phyloP scores from a whole-genome alignment of 176 grass and related monocot genomes.

The Musa acuminata region DNA sequence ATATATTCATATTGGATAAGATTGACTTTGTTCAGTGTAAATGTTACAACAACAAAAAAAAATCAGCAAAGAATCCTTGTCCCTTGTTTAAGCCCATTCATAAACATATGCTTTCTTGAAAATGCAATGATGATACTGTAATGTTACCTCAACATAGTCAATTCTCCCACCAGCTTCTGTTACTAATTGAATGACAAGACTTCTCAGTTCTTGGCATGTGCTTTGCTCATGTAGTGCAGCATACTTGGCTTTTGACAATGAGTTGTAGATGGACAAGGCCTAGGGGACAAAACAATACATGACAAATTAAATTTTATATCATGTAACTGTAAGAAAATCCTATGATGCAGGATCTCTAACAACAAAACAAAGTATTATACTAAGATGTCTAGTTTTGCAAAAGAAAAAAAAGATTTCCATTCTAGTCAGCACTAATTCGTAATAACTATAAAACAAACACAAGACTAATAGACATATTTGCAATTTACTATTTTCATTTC shows the following conservation, averaged over 20 bases:
- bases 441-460: background rate
- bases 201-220: constrained; percentile 45
- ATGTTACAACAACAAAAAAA: no score
- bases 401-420: background rate
- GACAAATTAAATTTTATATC: background rate
- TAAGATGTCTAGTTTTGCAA: background rate
- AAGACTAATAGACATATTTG: background rate
- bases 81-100: background rate
- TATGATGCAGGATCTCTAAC: background rate
- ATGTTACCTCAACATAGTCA: constrained; percentile 83
- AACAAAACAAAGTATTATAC: background rate
- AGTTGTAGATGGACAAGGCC: constrained; percentile 68
- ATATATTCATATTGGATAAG: no score
- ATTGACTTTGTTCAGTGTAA: no score
- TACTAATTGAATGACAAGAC: constrained; percentile 40
- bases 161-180: constrained; percentile 50
- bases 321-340: background rate
- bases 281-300: constrained; percentile 20
- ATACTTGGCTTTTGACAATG: constrained; percentile 61
- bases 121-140: background rate
- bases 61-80: background rate
- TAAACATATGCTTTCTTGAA: background rate
- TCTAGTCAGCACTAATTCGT: background rate
- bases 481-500: background rate
- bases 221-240: constrained; percentile 30